Base-by-base conservation (phyloP, 805 yeast genomes). In the Cyberlindnera suaveolens region DNA sequence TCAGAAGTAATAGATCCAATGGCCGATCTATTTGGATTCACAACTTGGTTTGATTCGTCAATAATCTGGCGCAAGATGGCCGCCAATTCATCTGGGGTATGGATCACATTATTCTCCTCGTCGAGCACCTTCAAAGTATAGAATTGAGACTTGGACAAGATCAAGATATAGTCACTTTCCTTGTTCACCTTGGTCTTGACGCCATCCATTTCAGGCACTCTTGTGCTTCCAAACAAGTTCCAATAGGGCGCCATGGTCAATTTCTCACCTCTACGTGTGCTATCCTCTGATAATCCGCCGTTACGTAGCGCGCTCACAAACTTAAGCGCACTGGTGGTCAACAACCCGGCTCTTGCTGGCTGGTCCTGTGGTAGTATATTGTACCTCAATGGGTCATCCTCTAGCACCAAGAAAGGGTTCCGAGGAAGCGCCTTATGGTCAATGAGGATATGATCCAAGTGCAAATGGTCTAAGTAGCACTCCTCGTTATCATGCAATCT, bases 1-100 rank as follows among this genome's bases (percentile, higher is more conserved):
- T 89, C 96, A 1, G 96, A 85, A 3, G 96, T 88, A 50, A 89
- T 71, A 7, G 89, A 85, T 2, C 96, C 96, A 59, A 89, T 78
- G 3, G 96, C 86, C 6, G 68, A 61, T 32, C 84, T 77, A 59
- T 78, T 80, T 31, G 88, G 85, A 40, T 79, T 71, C 42, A 77
- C 82, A 18, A 71, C 66, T 30, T 70, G 63, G 3, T 75, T 33
- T 3, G 95, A 84, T 57, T 87, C 96, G 14, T 73, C 71, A 34
- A 86, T 65, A 34, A 89, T 82, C 30, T 82, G 70, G 34, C 77
- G 71, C 56, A 85, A 79, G 54, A 87, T 80, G 43, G 72, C 65
- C 31, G 76, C 75, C 47, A 89, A 71, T 58, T 85, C 90, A 42
- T 72, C 70, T 52, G 82, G 84, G 3, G 79, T 72, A 61, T 86